These are phyloP conservation scores for Alternaria conjuncta DNA, from an alignment of 2,329 filamentous ascomycete genomes.

Conservation along the genomic window DNA sequence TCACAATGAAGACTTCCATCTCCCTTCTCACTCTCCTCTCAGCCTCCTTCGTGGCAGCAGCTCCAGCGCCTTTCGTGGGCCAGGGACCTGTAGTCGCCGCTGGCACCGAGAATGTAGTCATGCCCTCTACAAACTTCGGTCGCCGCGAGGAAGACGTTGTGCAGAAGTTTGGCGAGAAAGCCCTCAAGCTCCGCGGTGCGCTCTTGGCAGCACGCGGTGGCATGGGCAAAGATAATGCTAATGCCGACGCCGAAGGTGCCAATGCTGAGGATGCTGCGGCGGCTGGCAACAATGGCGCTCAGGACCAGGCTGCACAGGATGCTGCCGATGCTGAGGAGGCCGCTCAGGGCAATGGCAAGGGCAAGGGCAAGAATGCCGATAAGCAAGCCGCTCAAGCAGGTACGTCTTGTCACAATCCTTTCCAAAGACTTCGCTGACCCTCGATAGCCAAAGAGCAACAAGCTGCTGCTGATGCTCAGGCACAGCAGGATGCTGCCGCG, in stretches of 20 bases:
- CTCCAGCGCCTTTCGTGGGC: conserved; percentile 39
- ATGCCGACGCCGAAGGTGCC: conserved; percentile 1
- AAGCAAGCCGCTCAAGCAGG: conserved; percentile 6
- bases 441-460: conserved; percentile 12
- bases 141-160: conserved; percentile 27
- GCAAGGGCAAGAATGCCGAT: conserved; percentile 8
- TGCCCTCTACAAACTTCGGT: conserved; percentile 29
- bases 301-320: conserved; percentile 15
- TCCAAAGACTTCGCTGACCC: background rate
- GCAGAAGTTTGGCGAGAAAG: conserved; percentile 34
- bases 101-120: conserved; percentile 29
- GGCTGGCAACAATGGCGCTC: conserved; percentile 6
- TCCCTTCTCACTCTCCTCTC: conserved; percentile 46
- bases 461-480: conserved; percentile 5
- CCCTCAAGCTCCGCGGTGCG: conserved; percentile 36
- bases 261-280: conserved; percentile 3
- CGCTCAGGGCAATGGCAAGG: conserved; percentile 14
- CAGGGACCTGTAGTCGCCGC: conserved; percentile 34
- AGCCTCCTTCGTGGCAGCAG: conserved; percentile 40
- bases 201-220: conserved; percentile 27
- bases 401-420: background rate
- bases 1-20: conserved; percentile 45
- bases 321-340: conserved; percentile 6
- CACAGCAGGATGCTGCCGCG: background rate
- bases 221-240: conserved; percentile 15